Evolutionary conservation across 441 rosid species (phyloP), one percentile per base, ranked within the genome.

Genomic region (Geranium incanum): DNA sequence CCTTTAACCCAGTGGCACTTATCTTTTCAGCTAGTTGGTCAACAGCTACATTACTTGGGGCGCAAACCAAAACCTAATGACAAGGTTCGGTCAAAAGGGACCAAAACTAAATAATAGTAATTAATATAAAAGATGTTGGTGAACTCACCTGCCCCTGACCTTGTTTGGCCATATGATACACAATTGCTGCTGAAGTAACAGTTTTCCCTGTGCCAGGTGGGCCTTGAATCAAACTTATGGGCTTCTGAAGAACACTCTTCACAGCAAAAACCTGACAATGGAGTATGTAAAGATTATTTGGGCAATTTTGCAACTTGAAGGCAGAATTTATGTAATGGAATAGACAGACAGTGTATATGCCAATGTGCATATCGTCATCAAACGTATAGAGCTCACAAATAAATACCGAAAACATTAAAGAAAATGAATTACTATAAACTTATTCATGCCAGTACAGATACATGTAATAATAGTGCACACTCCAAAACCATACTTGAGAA

Each of bases 121-220:
- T 72, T 65, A 12, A 68, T 15, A 66, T 45, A 55, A 77, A 67
- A 39, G 28, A 71, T 37, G 23, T 62, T 38, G 23, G 13, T 69
- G 36, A 52, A 48, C 80, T 74, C 81, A 87, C 99, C 87, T 93
- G 99, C 18, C 99, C 99, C 78, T 95, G 98, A 16, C 98, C 98
- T 82, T 95, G 99, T 78, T 93, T 95, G 74, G 97, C 94, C 99
- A 95, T 95, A 84, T 95, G 97, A 85, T 86, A 95, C 57, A 95
- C 99, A 82, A 95, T 93, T 75, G 98, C 98, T 5, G 99, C 98
- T 69, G 99, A 95, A 67, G 98, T 95, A 76, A 95, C 99, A 70
- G 99, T 95, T 88, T 95, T 95, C 57, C 99, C 98, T 5, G 99
- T 93, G 64, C 99, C 99, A 79, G 98, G 97, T 62, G 99, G 98